A percentile compares a stretch with the other conserved stretches of the same genome.
Conservation (phyloP, 2,329 filamentous ascomycete genomes). For the Tolypocladium cylindrosporum region DNA sequence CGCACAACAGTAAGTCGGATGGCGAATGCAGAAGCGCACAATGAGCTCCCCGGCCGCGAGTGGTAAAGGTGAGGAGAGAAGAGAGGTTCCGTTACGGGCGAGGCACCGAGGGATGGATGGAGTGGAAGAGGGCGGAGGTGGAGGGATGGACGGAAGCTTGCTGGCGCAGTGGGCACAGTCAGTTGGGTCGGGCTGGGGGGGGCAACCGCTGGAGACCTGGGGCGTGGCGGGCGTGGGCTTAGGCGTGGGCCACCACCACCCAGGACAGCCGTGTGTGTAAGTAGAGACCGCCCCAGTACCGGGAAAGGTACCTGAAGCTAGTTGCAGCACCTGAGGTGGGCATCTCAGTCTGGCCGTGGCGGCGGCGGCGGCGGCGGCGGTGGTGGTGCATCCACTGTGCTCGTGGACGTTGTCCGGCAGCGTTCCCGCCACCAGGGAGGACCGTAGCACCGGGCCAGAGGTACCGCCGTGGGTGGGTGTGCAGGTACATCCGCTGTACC, state of each 20-base stretch:
- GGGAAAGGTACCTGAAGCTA: not conserved
- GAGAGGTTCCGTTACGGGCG: slow-evolving; percentile 1
- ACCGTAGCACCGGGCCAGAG: not conserved
- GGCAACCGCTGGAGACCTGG: not conserved
- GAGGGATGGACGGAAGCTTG: slow-evolving; percentile 2
- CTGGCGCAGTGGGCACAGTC: not conserved
- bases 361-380: no score
- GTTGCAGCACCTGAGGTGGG: not conserved
- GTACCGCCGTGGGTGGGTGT: not conserved
- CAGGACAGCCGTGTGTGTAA: not conserved
- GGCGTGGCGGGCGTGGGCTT: not conserved
- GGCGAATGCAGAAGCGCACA: slow-evolving; percentile 10
- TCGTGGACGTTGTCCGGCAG: not conserved
- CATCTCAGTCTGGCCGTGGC: no score
- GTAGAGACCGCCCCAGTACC: not conserved
- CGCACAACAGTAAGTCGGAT: slow-evolving; percentile 10
- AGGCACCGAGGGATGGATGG: not conserved
- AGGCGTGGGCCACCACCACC: not conserved
- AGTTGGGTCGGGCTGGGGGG: not conserved
- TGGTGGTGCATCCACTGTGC: not conserved
- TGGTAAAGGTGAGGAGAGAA: slow-evolving; percentile 1
- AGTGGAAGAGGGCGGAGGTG: slow-evolving; percentile 2
- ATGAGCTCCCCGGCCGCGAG: not conserved
- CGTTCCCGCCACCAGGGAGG: not conserved
- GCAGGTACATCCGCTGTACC: not conserved